phyloP scores from a whole-genome alignment of 2,329 filamentous ascomycete species.

The Colletotrichum cuscutae region DNA sequence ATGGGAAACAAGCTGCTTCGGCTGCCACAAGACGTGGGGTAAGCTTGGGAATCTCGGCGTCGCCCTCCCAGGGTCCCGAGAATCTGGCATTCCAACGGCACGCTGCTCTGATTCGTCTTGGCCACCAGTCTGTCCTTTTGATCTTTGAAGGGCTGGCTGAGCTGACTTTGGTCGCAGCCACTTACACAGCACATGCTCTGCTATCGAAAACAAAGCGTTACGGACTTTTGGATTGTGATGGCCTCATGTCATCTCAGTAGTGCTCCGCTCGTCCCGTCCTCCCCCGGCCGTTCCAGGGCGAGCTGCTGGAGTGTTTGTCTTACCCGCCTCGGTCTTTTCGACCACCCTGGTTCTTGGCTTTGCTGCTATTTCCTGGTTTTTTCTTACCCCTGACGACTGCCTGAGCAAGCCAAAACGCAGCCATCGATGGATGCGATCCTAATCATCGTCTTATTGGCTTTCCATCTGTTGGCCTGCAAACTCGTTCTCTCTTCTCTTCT shows the following conservation, averaged over 20 bases:
- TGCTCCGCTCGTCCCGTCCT: slow-evolving; percentile 20
- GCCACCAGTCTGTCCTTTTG: slow-evolving; percentile 16
- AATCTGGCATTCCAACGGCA: slow-evolving; percentile 30
- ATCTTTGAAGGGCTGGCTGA: background rate
- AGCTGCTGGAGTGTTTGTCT: slow-evolving; percentile 19
- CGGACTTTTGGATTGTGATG: slow-evolving; percentile 19
- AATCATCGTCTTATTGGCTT: background rate
- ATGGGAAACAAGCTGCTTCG: slow-evolving; percentile 33
- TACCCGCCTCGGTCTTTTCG: slow-evolving; percentile 22
- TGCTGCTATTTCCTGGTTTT: slow-evolving; percentile 16
- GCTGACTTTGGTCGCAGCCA: background rate
- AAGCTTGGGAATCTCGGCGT: slow-evolving; percentile 34
- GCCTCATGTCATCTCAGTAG: slow-evolving; percentile 21
- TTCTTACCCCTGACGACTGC: background rate
- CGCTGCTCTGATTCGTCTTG: slow-evolving; percentile 31
- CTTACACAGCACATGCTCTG: background rate
- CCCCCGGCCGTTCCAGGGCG: slow-evolving; percentile 19
- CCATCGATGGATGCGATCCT: background rate
- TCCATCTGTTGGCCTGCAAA: background rate
- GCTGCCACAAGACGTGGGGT: slow-evolving; percentile 33
- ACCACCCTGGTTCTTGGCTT: slow-evolving; percentile 16
- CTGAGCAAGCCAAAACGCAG: background rate
- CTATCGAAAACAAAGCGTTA: background rate
- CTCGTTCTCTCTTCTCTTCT: background rate
- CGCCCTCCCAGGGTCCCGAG: slow-evolving; percentile 21